Base-by-base conservation (phyloP, 768 basidiomycete genomes). In the Lactarius vividus region DNA sequence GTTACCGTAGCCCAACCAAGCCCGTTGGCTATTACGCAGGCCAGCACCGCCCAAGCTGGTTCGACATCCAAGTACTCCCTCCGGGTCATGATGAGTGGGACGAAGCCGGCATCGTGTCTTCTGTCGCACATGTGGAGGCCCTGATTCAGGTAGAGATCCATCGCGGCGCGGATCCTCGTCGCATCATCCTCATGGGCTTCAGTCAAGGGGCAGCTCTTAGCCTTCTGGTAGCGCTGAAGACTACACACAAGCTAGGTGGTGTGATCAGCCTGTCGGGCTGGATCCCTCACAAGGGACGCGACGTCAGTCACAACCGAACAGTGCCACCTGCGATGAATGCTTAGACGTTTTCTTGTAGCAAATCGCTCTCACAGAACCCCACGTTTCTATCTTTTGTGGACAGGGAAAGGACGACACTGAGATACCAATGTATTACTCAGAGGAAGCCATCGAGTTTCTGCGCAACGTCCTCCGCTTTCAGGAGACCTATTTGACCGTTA, bases 241-340 rank as follows among this genome's bases (percentile, higher is more conserved):
- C 77, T 3, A 71, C 79, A 9, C 78, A 81, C 56, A 78, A 79
- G 18, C 74, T 82, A 9, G 80, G 78, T 26, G 81, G 81, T 42
- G 77, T 81, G n/a, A 77, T 75, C 5, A 77, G 79, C 66, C 69
- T 82, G 3, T 79, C 80, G 13, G 80, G 81, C 3, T 82, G 81
- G 81, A 77, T 82, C 13, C 81, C 81, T 11, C 71, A 68, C n/a
- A 69, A 69, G 40, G 72, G 74, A 20, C 72, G 77, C 67, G 71
- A 79, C 65, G 80, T 79, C 60, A 63, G 75, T 70, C 28, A 29
- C 16, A 23, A 8, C 35, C 20, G 10, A 15, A 40, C 35, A 18
- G 46, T 33, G 20, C 4, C 29, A 11, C 35, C 46, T 7, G 28
- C 13, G 55, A 33, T n/a, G 64, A 65, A 4, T 15, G 39, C 46